Percentiles rank a stretch among this genome's conserved stretches.
Evolutionary conservation across 148 eudicot species (phyloP).

Genomic region (Tetragonia tetragonoides): DNA sequence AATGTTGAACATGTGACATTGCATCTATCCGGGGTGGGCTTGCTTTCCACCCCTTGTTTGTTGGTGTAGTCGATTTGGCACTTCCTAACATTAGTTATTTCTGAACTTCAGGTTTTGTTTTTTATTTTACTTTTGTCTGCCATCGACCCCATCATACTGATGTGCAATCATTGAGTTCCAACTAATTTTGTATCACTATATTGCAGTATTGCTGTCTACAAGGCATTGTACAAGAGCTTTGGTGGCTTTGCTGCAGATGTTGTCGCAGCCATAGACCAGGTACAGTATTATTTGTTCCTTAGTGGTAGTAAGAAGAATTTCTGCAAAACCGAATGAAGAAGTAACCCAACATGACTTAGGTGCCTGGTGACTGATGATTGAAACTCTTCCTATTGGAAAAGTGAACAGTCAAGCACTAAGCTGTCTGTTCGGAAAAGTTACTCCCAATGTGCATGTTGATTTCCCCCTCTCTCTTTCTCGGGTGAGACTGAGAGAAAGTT

Average conservation of each 20-base stretch:
- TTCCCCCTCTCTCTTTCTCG: neutral
- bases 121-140: neutral
- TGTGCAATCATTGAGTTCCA: neutral
- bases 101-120: neutral
- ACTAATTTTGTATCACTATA: neutral
- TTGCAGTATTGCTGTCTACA: conserved; percentile 91
- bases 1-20: no score
- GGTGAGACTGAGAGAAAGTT: no score
- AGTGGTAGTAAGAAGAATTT: neutral
- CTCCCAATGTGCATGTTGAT: neutral
- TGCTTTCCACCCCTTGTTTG: neutral
- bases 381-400: neutral
- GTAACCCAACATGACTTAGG: neutral
- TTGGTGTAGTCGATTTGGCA: neutral
- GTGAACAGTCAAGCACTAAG: neutral
- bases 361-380: neutral
- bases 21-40: no score
- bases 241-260: conserved; percentile 99
- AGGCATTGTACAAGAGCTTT: conserved; percentile 95
- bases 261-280: conserved; percentile 99
- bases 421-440: neutral
- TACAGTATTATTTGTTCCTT: conserved; percentile 24
- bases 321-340: neutral
- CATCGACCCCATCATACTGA: neutral
- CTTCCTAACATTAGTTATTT: no score